Conservation (phyloP, 768 basidiomycete species). For the Panaeolus papilionaceus region DNA sequence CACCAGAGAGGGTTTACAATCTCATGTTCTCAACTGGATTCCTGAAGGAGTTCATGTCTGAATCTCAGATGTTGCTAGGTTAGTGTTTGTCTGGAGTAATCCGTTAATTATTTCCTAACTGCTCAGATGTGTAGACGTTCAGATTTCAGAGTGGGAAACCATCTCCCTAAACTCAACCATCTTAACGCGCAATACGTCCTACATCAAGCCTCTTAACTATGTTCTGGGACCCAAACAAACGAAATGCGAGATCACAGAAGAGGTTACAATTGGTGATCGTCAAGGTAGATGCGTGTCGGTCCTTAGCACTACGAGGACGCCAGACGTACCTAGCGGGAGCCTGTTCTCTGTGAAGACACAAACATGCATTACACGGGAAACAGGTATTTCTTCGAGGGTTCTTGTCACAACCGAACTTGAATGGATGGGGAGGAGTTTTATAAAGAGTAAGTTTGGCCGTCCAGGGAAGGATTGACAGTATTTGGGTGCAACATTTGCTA, state of each 20-base stretch:
- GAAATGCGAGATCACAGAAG: background rate
- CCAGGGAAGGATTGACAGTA: too few relatives aligned
- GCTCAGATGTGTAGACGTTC: background rate
- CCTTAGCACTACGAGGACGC: background rate
- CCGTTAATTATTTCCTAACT: background rate
- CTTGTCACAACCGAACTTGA: background rate
- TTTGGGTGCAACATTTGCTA: too few relatives aligned
- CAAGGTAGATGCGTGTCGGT: background rate
- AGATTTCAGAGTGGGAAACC: background rate
- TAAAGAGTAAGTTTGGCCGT: slow-evolving; percentile 29
- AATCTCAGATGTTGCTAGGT: slow-evolving; percentile 92
- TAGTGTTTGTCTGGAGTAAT: slow-evolving; percentile 32
- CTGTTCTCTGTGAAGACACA: slow-evolving; percentile 1
- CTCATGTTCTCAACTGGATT: slow-evolving; percentile 96
- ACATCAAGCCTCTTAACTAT: background rate
- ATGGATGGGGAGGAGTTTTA: background rate
- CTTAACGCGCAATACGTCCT: background rate
- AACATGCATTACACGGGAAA: background rate
- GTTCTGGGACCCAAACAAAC: background rate
- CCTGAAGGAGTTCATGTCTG: slow-evolving; percentile 90
- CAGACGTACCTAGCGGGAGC: background rate
- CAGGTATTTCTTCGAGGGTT: background rate
- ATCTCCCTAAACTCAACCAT: background rate
- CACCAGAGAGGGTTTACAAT: slow-evolving; percentile 95
- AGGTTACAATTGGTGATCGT: background rate